Percentiles rank a stretch among this genome's conserved stretches.
Conservation (phyloP, 768 basidiomycete genomes). For the Suillus sp. region DNA sequence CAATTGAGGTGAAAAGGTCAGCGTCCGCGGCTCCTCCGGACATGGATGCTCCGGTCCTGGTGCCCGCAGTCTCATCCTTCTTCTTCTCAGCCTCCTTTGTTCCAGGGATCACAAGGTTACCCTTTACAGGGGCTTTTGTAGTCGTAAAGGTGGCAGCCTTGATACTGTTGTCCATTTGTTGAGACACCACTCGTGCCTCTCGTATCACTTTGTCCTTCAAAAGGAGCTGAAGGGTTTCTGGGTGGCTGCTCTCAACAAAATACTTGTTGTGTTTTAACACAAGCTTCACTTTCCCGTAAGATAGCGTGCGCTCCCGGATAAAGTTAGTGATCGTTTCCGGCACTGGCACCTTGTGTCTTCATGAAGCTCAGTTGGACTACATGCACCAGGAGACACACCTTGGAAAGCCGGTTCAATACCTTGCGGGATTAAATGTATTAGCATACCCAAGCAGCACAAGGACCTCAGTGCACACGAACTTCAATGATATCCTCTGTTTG, state of each 20-base stretch:
- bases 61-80: constrained; percentile 55
- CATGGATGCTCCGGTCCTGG: constrained; percentile 30
- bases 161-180: constrained; percentile 70
- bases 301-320: constrained; percentile 91
- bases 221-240: constrained; percentile 86
- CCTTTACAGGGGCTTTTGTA: constrained; percentile 79
- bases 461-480: constrained; percentile 44
- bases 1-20: constrained; percentile 93
- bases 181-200: constrained; percentile 77
- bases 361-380: constrained; percentile 15
- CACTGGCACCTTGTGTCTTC: constrained; percentile 73
- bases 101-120: constrained; percentile 85
- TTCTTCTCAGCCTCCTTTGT: constrained; percentile 74
- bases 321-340: constrained; percentile 83
- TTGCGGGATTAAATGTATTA: constrained; percentile 30
- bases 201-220: constrained; percentile 86
- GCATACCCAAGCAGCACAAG: not conserved
- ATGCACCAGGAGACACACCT: constrained; percentile 40
- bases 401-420: constrained; percentile 81
- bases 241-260: constrained; percentile 94
- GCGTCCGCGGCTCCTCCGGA: constrained; percentile 50
- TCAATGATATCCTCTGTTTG: constrained; percentile 99
- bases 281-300: constrained; percentile 98
- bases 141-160: constrained; percentile 78
- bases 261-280: constrained; percentile 98